Percentiles rank a stretch among this genome's conserved stretches.
These are phyloP conservation scores for Citrus mangshanensis DNA, from an alignment of 345 rosid species.

Conservation along the genomic window DNA sequence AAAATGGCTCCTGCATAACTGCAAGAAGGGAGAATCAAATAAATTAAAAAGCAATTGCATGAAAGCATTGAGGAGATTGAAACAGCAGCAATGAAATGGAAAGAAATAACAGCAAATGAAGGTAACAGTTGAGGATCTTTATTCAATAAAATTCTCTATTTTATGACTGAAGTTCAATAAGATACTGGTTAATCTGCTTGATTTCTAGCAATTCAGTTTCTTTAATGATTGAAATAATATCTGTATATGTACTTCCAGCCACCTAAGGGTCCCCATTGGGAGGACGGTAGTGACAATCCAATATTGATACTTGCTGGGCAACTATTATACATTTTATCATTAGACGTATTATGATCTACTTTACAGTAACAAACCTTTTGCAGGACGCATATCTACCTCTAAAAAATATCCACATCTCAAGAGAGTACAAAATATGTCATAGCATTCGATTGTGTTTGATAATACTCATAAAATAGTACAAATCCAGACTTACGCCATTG, in stretches of 20 bases:
- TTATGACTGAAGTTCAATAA: too few relatives aligned
- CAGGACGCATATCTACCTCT: not conserved
- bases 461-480: not conserved
- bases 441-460: not conserved
- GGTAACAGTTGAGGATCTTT: not conserved
- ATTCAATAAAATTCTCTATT: not conserved
- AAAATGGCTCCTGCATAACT: conserved; percentile 90
- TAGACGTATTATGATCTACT: not conserved
- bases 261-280: not conserved
- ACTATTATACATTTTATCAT: not conserved
- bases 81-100: not conserved
- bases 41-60: too few relatives aligned
- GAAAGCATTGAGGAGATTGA: not conserved
- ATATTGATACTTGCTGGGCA: not conserved
- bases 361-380: not conserved
- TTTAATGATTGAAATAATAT: not conserved
- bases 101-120: not conserved
- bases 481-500: conserved; percentile 75
- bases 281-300: not conserved
- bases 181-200: not conserved
- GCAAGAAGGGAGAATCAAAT: not conserved
- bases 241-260: not conserved
- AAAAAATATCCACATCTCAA: not conserved
- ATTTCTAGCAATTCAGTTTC: not conserved
- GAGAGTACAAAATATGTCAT: not conserved